phyloP scores from a whole-genome alignment of 2,329 filamentous ascomycete genomes.

The Cordyceps cateniannulata region DNA sequence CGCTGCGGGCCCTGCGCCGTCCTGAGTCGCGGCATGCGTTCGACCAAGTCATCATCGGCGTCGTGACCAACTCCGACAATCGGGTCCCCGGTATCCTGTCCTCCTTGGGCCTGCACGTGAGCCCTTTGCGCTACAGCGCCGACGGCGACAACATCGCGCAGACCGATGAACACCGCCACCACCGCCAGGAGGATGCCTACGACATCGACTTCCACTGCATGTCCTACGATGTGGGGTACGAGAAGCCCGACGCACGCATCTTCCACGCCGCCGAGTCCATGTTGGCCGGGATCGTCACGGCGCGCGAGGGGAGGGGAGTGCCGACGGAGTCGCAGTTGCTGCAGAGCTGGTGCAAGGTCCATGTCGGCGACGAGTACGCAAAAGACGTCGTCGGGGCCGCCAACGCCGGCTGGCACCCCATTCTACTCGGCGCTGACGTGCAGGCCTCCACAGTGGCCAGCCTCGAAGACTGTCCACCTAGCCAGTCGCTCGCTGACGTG shows the following conservation, averaged over 20 bases:
- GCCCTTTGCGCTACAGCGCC: slow-evolving; percentile 26
- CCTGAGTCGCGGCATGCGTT: slow-evolving; percentile 19
- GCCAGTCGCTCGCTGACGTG: slow-evolving; percentile 11
- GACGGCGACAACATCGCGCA: slow-evolving; percentile 15
- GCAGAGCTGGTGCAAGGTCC: slow-evolving; percentile 35
- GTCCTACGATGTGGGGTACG: slow-evolving; percentile 55
- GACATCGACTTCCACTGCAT: slow-evolving; percentile 52
- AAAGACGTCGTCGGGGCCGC: slow-evolving; percentile 44
- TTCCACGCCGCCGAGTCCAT: slow-evolving; percentile 48
- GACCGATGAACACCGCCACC: not conserved
- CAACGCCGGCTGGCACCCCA: slow-evolving; percentile 20
- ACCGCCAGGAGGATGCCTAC: slow-evolving; percentile 12
- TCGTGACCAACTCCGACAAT: slow-evolving; percentile 59
- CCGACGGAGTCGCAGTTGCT: slow-evolving; percentile 14
- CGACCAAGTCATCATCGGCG: slow-evolving; percentile 41
- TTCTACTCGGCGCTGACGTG: slow-evolving; percentile 17
- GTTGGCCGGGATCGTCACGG: slow-evolving; percentile 26
- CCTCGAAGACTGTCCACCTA: slow-evolving; percentile 12
- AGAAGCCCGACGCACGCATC: slow-evolving; percentile 51
- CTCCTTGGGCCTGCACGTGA: slow-evolving; percentile 45
- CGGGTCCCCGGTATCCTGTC: slow-evolving; percentile 48
- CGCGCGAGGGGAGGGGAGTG: slow-evolving; percentile 12
- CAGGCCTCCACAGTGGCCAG: not conserved
- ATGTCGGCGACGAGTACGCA: slow-evolving; percentile 47
- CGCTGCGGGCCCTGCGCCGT: slow-evolving; percentile 36